Evolutionary conservation across 192 early-diverging fungal genomes (phyloP).

Genomic region (Linderina pennispora): DNA sequence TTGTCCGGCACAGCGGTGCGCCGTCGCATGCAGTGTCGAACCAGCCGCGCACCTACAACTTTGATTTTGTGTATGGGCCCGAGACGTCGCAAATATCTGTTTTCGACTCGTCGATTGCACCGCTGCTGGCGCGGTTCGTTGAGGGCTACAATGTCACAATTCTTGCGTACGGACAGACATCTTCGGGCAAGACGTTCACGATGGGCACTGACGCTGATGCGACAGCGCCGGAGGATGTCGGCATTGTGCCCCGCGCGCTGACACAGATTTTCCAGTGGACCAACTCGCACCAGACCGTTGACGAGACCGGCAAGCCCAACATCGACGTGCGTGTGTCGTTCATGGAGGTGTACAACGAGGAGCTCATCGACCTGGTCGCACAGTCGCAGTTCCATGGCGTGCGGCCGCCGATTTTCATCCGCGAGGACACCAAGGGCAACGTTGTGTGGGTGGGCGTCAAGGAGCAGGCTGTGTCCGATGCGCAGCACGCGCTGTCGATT

Average conservation of each 20-base stretch:
- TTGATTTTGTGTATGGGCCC: conserved; percentile 64
- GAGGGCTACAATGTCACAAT: conserved; percentile 94
- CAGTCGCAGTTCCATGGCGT: conserved; percentile 50
- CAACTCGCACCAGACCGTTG: conserved; percentile 7
- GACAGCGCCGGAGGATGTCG: conserved; percentile 36
- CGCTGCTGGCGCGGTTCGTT: conserved; percentile 53
- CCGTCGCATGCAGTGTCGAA: neutral
- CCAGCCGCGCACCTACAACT: conserved; percentile 44
- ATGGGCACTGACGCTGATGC: conserved; percentile 85
- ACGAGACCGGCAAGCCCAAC: neutral
- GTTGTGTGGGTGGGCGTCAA: conserved; percentile 82
- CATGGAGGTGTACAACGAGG: conserved; percentile 96
- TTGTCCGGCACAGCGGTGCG: conserved; percentile 2
- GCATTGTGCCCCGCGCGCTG: conserved; percentile 75
- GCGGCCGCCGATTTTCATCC: conserved; percentile 60
- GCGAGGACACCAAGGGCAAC: conserved; percentile 83
- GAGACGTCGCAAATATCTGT: conserved; percentile 53
- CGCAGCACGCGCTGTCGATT: conserved; percentile 64
- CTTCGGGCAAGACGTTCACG: conserved; percentile 91
- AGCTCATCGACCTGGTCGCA: conserved; percentile 85
- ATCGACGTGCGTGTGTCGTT: conserved; percentile 66
- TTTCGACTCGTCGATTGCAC: conserved; percentile 50
- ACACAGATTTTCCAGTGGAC: conserved; percentile 51
- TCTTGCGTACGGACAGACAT: conserved; percentile 91
- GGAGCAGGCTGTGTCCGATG: conserved; percentile 65